Evolutionary conservation across 257 asterid genomes (phyloP), one percentile per base, ranked within the genome.

Genomic region (Petrea volubilis): DNA sequence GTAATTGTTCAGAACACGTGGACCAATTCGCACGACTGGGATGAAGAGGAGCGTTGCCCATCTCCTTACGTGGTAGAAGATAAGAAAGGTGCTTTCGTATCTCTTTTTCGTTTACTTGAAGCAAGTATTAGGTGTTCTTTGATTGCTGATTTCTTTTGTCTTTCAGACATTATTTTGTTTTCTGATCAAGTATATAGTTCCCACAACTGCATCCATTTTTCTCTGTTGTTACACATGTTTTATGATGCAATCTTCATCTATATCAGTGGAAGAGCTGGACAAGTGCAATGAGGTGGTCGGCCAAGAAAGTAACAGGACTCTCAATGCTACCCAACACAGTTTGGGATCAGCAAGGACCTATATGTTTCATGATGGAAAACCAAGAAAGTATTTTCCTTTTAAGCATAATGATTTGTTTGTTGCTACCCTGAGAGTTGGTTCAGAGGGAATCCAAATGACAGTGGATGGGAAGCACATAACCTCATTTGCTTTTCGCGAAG

Each of bases 391-490:
- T 76, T 92, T 90, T 47, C 99, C 99, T 78, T 95, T 95, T 66
- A 90, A 76, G 87, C 98, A 92, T 81, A 88, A 90, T 65, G 81
- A 87, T 79, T 81, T 92, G 44, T 92, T 92, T 64, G 99, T 88
- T 71, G 95, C 96, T 23, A 95, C 99, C 13, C 79, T 95, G 49
- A 83, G 98, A 80, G 94, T 95, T 20, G 96, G 98, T 27, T 83
- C 96, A 28, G 99, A 95, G 80, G 99, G 98, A 78, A 83, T 95
- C 72, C 99, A 95, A 78, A 92, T 90, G 97, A 87, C 96, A 3
- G 98, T 95, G 64, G 99, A 95, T 81, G 99, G 99, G 68, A 95
- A 88, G 76, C 97, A 95, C 87, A 70, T 90, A 75, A 88, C 97
- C 15, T 95, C 97, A 47, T 95, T 95, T 71, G 86, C 96, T 70